Conservation (phyloP, 495 filamentous ascomycete species). For the Letharia columbiana region DNA sequence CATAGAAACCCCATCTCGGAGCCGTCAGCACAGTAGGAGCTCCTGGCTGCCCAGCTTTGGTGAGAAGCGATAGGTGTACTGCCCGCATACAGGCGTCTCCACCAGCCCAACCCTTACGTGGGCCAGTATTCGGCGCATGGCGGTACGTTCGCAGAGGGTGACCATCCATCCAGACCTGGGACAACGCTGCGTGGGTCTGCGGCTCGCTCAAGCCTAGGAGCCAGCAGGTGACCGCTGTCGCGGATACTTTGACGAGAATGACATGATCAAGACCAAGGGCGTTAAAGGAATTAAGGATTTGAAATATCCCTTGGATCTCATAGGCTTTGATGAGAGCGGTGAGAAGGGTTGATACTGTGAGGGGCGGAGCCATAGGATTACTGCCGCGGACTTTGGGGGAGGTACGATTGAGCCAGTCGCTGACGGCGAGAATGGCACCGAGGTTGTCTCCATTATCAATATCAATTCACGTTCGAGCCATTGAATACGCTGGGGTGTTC, state of each 20-base stretch:
- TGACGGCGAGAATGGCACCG: conserved; percentile 34
- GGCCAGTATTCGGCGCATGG: conserved; percentile 31
- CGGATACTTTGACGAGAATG: conserved; percentile 39
- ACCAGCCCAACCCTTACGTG: conserved; percentile 42
- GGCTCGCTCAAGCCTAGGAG: conserved; percentile 31
- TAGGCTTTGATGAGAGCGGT: conserved; percentile 38
- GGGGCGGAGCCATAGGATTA: background rate
- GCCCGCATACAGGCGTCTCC: conserved; percentile 39
- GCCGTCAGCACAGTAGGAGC: conserved; percentile 29
- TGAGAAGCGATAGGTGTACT: conserved; percentile 35
- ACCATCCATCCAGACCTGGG: conserved; percentile 37
- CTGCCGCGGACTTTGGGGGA: too few relatives aligned
- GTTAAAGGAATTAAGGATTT: conserved; percentile 37
- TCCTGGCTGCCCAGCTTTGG: conserved; percentile 32
- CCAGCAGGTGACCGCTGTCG: conserved; percentile 33
- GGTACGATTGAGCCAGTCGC: conserved; percentile 32
- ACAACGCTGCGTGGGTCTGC: conserved; percentile 32
- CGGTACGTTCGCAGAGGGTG: conserved; percentile 34
- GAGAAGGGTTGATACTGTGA: conserved; percentile 30
- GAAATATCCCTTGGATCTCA: conserved; percentile 41
- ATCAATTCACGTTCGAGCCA: too few relatives aligned
- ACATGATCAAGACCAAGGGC: conserved; percentile 37
- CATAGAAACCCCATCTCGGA: conserved; percentile 35
- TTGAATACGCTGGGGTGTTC: too few relatives aligned
- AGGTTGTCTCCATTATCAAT: conserved; percentile 31